A percentile compares a stretch with the other conserved stretches of the same genome.
Conservation (phyloP, 192 early-diverging fungal genomes). For the Rhizoclosmatium sp. region DNA sequence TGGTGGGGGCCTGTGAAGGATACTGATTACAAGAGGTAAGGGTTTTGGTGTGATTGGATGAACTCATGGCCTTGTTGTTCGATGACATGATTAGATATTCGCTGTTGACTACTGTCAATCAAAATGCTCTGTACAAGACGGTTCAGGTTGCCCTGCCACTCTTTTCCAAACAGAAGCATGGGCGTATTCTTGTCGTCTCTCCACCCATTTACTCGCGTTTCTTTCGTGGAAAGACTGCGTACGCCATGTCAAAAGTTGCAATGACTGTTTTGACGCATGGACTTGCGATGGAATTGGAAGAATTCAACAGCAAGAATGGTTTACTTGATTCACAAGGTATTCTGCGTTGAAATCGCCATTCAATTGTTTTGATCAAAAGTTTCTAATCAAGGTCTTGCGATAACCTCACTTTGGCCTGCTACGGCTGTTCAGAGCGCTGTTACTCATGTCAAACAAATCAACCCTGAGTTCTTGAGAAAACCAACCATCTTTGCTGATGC, state of each 20-base stretch:
- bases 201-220: slow-evolving; percentile 53
- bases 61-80: not conserved
- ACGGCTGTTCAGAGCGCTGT: slow-evolving; percentile 48
- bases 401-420: slow-evolving; percentile 48
- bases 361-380: no score
- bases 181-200: slow-evolving; percentile 43
- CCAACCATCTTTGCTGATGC: slow-evolving; percentile 48
- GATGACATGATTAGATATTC: not conserved
- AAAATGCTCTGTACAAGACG: slow-evolving; percentile 31
- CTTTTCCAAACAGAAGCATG: slow-evolving; percentile 14
- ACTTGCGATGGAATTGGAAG: slow-evolving; percentile 43
- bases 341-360: no score
- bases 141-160: slow-evolving; percentile 40
- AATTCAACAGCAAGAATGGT: not conserved
- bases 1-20: slow-evolving; percentile 39
- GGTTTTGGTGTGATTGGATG: not conserved
- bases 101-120: slow-evolving; percentile 42
- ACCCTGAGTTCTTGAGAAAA: slow-evolving; percentile 18
- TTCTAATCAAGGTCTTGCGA: slow-evolving; percentile 6
- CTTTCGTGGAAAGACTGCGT: slow-evolving; percentile 51
- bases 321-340: not conserved
- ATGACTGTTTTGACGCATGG: slow-evolving; percentile 48
- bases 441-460: slow-evolving; percentile 31
- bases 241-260: slow-evolving; percentile 48
- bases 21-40: slow-evolving; percentile 36